A percentile compares a stretch with the other conserved stretches of the same genome.
Evolutionary conservation across 2,329 filamentous ascomycete species (phyloP).

Genomic region (Trichoderma aggressivum): DNA sequence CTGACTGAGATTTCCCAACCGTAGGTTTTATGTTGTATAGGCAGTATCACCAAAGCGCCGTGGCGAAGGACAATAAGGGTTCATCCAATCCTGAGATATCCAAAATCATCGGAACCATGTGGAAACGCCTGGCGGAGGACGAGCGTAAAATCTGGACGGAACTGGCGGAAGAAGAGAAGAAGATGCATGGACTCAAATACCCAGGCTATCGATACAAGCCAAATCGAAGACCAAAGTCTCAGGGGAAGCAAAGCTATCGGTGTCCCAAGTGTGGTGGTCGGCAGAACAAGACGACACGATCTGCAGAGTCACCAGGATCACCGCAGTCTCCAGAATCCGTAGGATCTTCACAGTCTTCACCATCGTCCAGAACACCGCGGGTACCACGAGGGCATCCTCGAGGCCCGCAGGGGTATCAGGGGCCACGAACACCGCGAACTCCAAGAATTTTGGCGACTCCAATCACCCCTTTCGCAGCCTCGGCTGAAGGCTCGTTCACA

Average conservation of each 20-base stretch:
- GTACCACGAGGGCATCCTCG: background rate
- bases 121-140: constrained; percentile 71
- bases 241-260: constrained; percentile 52
- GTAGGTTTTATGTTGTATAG: constrained; percentile 96
- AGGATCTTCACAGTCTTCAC: background rate
- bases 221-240: constrained; percentile 52
- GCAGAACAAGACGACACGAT: constrained; percentile 57
- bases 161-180: constrained; percentile 89
- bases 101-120: constrained; percentile 93
- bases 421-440: background rate
- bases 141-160: constrained; percentile 83
- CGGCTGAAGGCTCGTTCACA: constrained; percentile 38
- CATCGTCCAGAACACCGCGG: background rate
- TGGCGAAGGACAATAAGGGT: constrained; percentile 79
- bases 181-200: constrained; percentile 82
- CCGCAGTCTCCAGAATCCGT: background rate
- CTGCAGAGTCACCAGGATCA: constrained; percentile 25
- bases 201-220: constrained; percentile 95
- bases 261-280: constrained; percentile 72
- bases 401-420: background rate
- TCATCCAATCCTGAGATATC: constrained; percentile 94
- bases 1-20: constrained; percentile 27
- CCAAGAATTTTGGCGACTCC: background rate
- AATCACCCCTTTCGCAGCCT: background rate
- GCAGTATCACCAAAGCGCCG: constrained; percentile 81